Percentiles rank a stretch among this genome's conserved stretches.
phyloP scores from a whole-genome alignment of 768 basidiomycete genomes.

The Macrocybe gigantea region DNA sequence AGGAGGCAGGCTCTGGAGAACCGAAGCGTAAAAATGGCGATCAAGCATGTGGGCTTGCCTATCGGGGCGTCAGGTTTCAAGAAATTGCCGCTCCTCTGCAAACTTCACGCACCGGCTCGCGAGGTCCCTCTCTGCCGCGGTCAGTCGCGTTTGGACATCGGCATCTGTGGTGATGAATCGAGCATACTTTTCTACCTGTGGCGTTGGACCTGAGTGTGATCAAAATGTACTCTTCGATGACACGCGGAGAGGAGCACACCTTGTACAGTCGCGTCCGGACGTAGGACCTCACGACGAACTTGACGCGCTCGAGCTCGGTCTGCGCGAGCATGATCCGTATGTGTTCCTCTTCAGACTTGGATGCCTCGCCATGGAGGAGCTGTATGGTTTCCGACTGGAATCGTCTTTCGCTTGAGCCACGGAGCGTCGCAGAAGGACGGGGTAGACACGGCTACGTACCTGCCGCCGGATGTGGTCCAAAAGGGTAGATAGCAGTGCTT shows the following conservation, averaged over 20 bases:
- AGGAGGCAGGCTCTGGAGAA: slow-evolving; percentile 78
- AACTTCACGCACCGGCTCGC: slow-evolving; percentile 53
- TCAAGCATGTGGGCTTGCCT: slow-evolving; percentile 78
- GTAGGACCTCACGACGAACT: slow-evolving; percentile 88
- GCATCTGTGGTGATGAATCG: slow-evolving; percentile 70
- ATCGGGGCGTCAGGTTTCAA: not conserved
- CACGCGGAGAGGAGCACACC: slow-evolving; percentile 33
- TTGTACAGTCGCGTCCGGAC: slow-evolving; percentile 83
- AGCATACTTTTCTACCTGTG: slow-evolving; percentile 84
- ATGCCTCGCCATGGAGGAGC: slow-evolving; percentile 70
- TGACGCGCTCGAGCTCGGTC: slow-evolving; percentile 91
- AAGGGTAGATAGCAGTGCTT: slow-evolving; percentile 55
- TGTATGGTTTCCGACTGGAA: slow-evolving; percentile 74
- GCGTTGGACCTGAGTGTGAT: slow-evolving; percentile 15
- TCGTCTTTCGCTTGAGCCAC: not conserved
- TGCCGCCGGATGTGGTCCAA: slow-evolving; percentile 78
- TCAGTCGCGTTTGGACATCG: slow-evolving; percentile 71
- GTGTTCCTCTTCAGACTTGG: slow-evolving; percentile 89
- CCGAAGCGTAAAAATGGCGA: slow-evolving; percentile 71
- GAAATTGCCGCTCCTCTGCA: not conserved
- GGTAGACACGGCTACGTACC: slow-evolving; percentile 40
- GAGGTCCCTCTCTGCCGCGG: slow-evolving; percentile 77
- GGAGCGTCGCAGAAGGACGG: not conserved
- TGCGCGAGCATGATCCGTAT: slow-evolving; percentile 90
- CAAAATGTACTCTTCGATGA: slow-evolving; percentile 5